Conservation (phyloP, 2,329 filamentous ascomycete genomes). For the Sporothrix euskadiensis region DNA sequence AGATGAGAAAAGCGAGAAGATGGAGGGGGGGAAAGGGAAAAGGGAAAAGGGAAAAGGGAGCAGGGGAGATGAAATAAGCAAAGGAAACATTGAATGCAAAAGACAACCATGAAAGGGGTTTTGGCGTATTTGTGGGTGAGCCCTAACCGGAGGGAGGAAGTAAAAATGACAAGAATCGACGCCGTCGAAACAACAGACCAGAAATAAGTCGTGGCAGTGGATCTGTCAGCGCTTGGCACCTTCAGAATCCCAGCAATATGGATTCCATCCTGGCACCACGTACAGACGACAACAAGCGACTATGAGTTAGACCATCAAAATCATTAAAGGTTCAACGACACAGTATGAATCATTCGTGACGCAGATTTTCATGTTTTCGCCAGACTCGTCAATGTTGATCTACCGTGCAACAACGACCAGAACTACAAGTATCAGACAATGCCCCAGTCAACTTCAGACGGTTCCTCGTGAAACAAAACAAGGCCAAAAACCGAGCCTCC, state of each 20-base stretch:
- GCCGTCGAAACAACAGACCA: not conserved
- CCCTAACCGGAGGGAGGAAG: not conserved
- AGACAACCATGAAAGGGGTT: not conserved
- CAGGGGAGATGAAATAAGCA: not conserved
- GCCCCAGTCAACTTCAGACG: not conserved
- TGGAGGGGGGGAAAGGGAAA: not conserved
- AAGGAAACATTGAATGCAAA: not conserved
- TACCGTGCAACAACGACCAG: too few relatives aligned
- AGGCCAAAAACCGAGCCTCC: not conserved
- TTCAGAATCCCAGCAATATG: not conserved
- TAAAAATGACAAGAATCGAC: not conserved
- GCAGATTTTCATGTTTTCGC: too few relatives aligned
- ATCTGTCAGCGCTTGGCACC: not conserved
- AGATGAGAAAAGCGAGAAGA: not conserved
- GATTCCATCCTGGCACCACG: not conserved
- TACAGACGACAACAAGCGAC: not conserved
- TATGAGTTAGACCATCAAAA: too few relatives aligned
- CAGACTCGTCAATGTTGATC: too few relatives aligned
- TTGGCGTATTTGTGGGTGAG: not conserved
- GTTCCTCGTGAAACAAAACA: not conserved
- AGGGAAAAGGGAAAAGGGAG: not conserved
- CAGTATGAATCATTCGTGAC: too few relatives aligned
- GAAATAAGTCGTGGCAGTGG: not conserved
- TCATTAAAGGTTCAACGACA: too few relatives aligned
- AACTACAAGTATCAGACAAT: not conserved